Evolutionary conservation across 208 protist species (phyloP).

Genomic region (Wallacemonas sp.): DNA sequence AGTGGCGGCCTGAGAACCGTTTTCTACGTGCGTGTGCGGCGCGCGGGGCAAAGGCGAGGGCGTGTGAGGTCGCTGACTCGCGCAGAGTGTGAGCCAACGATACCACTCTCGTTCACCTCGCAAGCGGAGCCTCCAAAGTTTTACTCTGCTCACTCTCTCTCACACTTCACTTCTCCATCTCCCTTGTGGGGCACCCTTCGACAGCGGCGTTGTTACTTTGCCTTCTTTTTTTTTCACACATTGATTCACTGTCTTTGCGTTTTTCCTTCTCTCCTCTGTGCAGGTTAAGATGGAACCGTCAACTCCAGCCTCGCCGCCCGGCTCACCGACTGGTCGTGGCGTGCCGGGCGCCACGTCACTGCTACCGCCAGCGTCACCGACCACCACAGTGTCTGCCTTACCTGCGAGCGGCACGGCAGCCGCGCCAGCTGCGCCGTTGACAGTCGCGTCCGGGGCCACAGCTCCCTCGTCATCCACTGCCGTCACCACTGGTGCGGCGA

Average conservation of each 20-base stretch:
- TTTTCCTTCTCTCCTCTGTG: slow-evolving; percentile 19
- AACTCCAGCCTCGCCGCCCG: slow-evolving; percentile 12
- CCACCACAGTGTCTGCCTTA: background rate
- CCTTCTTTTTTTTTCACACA: background rate
- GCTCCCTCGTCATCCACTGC: slow-evolving; percentile 3
- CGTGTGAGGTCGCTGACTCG: too few relatives aligned
- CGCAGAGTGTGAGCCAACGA: too few relatives aligned
- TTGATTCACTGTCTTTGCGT: background rate
- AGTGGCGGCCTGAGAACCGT: too few relatives aligned
- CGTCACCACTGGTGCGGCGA: background rate
- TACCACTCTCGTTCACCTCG: too few relatives aligned
- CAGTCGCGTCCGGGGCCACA: background rate
- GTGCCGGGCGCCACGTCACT: background rate
- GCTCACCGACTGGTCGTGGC: slow-evolving; percentile 10
- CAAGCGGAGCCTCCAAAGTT: too few relatives aligned
- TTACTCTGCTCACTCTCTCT: too few relatives aligned
- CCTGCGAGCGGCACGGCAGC: background rate
- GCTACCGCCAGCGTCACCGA: slow-evolving; percentile 10
- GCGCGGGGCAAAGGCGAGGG: too few relatives aligned
- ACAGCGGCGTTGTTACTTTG: too few relatives aligned
- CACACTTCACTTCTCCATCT: too few relatives aligned
- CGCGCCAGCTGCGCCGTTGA: background rate
- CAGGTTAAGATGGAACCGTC: slow-evolving; percentile 6
- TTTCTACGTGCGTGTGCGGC: too few relatives aligned
- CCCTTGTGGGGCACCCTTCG: too few relatives aligned